These are phyloP conservation scores for Vickermania spadyakhi DNA, from an alignment of 208 protist species.

Conservation along the genomic window DNA sequence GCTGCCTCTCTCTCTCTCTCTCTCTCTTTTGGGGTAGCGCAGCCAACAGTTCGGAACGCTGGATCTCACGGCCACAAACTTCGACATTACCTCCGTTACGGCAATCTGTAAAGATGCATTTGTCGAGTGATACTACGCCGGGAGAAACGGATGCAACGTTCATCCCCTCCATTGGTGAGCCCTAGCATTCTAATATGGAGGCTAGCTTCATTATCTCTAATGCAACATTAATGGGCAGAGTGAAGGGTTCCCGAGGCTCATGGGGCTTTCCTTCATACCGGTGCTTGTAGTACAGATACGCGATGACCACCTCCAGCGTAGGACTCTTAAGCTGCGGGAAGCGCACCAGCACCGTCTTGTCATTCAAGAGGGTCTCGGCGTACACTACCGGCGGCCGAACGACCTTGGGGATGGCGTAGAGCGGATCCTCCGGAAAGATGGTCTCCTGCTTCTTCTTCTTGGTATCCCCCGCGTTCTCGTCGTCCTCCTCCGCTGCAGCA, in stretches of 20 bases:
- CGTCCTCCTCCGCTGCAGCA: background rate
- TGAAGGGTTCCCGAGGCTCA: constrained; percentile 43
- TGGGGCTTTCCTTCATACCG: constrained; percentile 45
- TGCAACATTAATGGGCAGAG: constrained; percentile 36
- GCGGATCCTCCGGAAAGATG: background rate
- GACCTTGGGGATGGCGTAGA: background rate
- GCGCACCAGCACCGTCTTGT: constrained; percentile 25
- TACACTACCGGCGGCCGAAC: constrained; percentile 3
- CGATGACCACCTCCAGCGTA: constrained; percentile 51
- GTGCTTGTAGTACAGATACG: constrained; percentile 84
- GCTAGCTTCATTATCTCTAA: constrained; percentile 76
- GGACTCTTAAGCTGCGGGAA: constrained; percentile 38
- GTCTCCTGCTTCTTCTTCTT: background rate
- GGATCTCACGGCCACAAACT: too few relatives aligned
- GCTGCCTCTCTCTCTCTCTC: too few relatives aligned
- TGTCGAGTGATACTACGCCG: too few relatives aligned
- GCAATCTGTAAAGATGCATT: too few relatives aligned
- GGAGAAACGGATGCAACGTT: too few relatives aligned
- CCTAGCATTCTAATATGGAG: constrained; percentile 48
- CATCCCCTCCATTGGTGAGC: too few relatives aligned
- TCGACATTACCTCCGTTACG: too few relatives aligned
- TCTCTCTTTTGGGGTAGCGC: too few relatives aligned
- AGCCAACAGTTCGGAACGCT: too few relatives aligned
- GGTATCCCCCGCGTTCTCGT: background rate
- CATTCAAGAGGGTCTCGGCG: constrained; percentile 23